These are phyloP conservation scores for Suillus weaverae DNA, from an alignment of 768 basidiomycete genomes.

Conservation along the genomic window DNA sequence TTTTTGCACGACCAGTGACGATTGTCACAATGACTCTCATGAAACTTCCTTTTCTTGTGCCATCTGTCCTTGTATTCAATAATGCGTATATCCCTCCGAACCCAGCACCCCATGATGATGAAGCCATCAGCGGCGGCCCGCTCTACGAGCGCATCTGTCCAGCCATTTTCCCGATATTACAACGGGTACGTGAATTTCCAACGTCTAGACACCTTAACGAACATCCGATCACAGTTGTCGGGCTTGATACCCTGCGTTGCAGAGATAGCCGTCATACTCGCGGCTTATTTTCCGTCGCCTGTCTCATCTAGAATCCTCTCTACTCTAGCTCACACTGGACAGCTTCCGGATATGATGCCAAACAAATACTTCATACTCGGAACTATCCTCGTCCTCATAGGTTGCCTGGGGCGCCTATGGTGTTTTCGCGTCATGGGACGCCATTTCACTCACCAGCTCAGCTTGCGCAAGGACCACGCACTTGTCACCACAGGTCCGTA, in stretches of 20 bases:
- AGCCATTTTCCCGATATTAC: slow-evolving; percentile 19
- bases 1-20: not conserved
- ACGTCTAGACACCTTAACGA: slow-evolving; percentile 6
- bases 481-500: slow-evolving; percentile 38
- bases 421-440: slow-evolving; percentile 35
- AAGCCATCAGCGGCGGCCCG: slow-evolving; percentile 17
- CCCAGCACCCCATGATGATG: slow-evolving; percentile 20
- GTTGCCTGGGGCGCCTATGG: slow-evolving; percentile 36
- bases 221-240: slow-evolving; percentile 17
- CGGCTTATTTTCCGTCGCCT: slow-evolving; percentile 16
- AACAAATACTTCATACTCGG: slow-evolving; percentile 33
- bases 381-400: slow-evolving; percentile 25
- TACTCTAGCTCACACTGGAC: slow-evolving; percentile 18
- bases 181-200: slow-evolving; percentile 20
- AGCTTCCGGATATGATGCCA: slow-evolving; percentile 20
- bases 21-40: slow-evolving; percentile 19
- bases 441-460: slow-evolving; percentile 37
- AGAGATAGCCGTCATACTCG: slow-evolving; percentile 23
- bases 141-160: slow-evolving; percentile 28
- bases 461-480: slow-evolving; percentile 28
- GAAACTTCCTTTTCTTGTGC: slow-evolving; percentile 24
- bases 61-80: slow-evolving; percentile 31
- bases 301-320: slow-evolving; percentile 25
- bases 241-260: slow-evolving; percentile 31
- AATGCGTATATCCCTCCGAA: slow-evolving; percentile 24